Evolutionary conservation across 2,329 filamentous ascomycete species (phyloP), one percentile per base, ranked within the genome.

Genomic region (Trichoderma simmonsii): DNA sequence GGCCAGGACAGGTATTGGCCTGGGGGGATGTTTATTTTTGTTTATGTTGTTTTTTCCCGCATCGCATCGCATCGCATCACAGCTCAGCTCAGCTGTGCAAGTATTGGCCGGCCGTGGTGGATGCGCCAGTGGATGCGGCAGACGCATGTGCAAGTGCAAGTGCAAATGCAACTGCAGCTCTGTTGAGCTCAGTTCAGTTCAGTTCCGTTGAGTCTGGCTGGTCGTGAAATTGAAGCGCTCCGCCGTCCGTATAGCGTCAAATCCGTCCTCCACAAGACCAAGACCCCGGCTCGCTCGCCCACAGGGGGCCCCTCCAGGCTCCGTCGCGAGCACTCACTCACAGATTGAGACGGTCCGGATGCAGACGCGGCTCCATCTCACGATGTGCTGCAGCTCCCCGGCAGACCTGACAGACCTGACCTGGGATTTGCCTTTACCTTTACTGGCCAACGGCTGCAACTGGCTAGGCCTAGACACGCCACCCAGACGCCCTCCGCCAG

Each of bases 321-420:
- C 57, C 57, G 15, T 34, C 57, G 48, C 48, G 48, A 54, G 48
- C 62, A 43, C 65, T 43, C 36, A 36, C 39, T 36, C 34, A 36
- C 34, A 36, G 34, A 36, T 36, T 15, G 34, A 70, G 54, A 62
- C 57, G 66, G 66, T 70, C 71, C 66, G 66, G 66, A 66, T 70
- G 71, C 71, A 70, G 71, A 64, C 66, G 61, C 71, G 71, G 71
- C 65, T 72, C 59, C 60, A 66, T 70, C 66, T 70, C 48, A 57
- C 43, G 65, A 70, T 72, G 51, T 36, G 59, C 54, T 70, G 65
- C 71, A 72, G 67, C 62, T 65, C 70, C 62, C 70, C 62, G 70
- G 70, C 48, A 60, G 63, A 63, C 69, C 63, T 70, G 68, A 36
- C 68, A 70, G 68, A 63, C 48, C 64, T 62, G 39, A 36, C 34